Base-by-base conservation (phyloP, 225 moss, liverwort and hornwort genomes). In the Ulota crispa region DNA sequence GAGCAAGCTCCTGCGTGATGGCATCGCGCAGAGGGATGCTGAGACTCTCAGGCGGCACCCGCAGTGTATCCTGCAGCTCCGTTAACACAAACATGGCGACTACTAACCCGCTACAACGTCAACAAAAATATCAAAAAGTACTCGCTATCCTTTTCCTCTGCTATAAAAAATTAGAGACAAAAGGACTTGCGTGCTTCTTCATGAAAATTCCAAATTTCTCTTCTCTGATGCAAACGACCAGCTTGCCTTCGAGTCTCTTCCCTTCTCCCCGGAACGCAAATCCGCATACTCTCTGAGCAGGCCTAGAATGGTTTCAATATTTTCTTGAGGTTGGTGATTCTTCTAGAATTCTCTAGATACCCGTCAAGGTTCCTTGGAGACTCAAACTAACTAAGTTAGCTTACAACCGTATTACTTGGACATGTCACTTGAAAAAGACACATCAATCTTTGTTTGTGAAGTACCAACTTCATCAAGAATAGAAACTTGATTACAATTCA, bases 1-100 rank as follows among this genome's bases (percentile, higher is more conserved):
- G 71, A 54, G 72, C 71, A 42, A 87, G 75, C 87, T 87, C 87
- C 85, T 80, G 85, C 24, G 85, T 88, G 56, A 88, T 82, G 8
- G 88, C 88, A 18, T 88, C 88, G 77, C 67, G 76, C 13, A 88
- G 67, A 26, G 88, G 82, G 13, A 79, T 74, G 76, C 82, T 85
- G 79, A 87, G 85, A 28, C 85, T 87, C 71, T 79, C 60, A 7
- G 88, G 88, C 24, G 88, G 88, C 21, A 88, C 88, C 54, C 85
- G 82, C 73, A 88, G 68, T 2, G 82, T 88, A 56, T 88, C 88
- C 76, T 88, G 88, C 80, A 85, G 53, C 82, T 88, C 88, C n/a
- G 84, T 79, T 41, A 86, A 79, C 72, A 87, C 77, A 30, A 87
- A 84, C 87, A 87, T 87, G 63, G 43, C 79, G 72, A 30, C 66